Percentiles rank a stretch among this genome's conserved stretches.
phyloP scores from a whole-genome alignment of 73 alveolate species.

The Paraurostyla sp. region DNA sequence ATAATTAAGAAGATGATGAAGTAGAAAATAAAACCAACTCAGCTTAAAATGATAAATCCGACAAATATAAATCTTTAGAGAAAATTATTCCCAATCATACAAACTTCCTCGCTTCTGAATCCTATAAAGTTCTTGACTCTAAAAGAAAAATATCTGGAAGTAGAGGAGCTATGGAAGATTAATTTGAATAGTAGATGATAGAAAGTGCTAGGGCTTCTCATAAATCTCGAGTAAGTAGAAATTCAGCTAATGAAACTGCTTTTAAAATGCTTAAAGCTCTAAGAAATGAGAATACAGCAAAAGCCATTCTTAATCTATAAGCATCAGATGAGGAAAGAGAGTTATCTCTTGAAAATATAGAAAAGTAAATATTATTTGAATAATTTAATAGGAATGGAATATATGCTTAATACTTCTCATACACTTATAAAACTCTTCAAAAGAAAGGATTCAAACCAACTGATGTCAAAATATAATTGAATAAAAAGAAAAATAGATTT shows the following conservation, averaged over 20 bases:
- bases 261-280: background rate
- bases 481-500: background rate
- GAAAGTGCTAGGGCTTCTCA: background rate
- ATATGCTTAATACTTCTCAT: background rate
- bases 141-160: background rate
- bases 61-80: too few relatives aligned
- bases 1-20: too few relatives aligned
- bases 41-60: too few relatives aligned
- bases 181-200: background rate
- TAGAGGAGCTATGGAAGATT: background rate
- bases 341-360: background rate
- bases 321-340: background rate
- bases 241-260: slow-evolving; percentile 26
- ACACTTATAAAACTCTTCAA: too few relatives aligned
- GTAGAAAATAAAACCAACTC: too few relatives aligned
- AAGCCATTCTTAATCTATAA: background rate
- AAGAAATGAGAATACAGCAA: background rate
- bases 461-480: background rate
- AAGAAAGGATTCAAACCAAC: too few relatives aligned
- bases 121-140: slow-evolving; percentile 10
- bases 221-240: background rate
- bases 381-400: background rate
- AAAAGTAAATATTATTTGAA: background rate
- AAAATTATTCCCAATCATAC: too few relatives aligned
- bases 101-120: background rate